phyloP scores from a whole-genome alignment of 176 grass and related monocot genomes.

The Chloris gayana region DNA sequence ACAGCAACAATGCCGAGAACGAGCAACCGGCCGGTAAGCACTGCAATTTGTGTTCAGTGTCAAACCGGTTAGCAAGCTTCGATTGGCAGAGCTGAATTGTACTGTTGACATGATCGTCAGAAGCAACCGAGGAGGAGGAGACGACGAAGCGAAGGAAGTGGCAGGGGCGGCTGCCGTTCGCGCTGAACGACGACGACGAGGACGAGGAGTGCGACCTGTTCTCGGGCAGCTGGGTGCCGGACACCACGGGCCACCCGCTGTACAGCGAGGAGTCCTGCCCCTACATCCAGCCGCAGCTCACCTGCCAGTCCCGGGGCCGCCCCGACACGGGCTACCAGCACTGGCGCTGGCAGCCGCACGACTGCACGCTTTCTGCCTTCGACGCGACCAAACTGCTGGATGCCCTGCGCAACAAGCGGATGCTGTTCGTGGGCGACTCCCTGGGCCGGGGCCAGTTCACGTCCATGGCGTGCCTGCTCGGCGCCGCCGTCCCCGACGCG shows the following conservation, averaged over 20 bases:
- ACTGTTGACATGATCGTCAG: background rate
- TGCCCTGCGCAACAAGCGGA: constrained; percentile 55
- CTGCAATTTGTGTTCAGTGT: background rate
- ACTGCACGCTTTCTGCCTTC: constrained; percentile 67
- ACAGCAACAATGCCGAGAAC: background rate
- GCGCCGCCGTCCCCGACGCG: constrained; percentile 45
- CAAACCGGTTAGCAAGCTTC: background rate
- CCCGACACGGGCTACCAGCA: constrained; percentile 70
- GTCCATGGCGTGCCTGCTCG: constrained; percentile 88
- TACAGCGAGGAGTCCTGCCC: constrained; percentile 74
- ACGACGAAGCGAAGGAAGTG: constrained; percentile 28
- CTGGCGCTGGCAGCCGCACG: constrained; percentile 80
- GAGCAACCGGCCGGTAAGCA: constrained; percentile 36
- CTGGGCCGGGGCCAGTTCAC: constrained; percentile 81
- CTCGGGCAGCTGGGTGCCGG: constrained; percentile 62
- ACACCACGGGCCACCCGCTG: constrained; percentile 48
- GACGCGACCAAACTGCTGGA: constrained; percentile 69
- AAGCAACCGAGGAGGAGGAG: background rate
- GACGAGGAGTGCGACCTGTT: constrained; percentile 69
- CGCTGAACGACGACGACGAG: constrained; percentile 53
- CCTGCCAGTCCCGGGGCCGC: constrained; percentile 65
- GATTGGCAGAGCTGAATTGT: background rate
- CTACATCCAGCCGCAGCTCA: constrained; percentile 91
- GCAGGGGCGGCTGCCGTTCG: constrained; percentile 53
- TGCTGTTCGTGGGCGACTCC: constrained; percentile 91